Percentiles rank a stretch among this genome's conserved stretches.
Evolutionary conservation across 2,329 filamentous ascomycete species (phyloP).

Genomic region (Blumeria hordei): DNA sequence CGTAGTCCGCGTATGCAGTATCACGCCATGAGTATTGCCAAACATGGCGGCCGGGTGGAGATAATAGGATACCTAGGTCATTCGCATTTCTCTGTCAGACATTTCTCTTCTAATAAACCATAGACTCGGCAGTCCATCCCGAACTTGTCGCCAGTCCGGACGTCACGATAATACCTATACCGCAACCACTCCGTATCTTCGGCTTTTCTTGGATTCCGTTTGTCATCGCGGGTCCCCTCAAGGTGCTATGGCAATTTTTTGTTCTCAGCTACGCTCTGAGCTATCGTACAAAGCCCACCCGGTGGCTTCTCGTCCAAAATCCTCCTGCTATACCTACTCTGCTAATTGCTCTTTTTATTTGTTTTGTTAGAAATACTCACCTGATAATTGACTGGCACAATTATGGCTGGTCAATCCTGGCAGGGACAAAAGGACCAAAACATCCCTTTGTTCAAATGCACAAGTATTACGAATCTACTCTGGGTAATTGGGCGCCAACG

Average conservation of each 20-base stretch:
- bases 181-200: slow-evolving; percentile 39
- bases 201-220: slow-evolving; percentile 52
- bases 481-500: slow-evolving; percentile 41
- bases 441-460: slow-evolving; percentile 63
- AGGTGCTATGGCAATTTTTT: slow-evolving; percentile 62
- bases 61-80: slow-evolving; percentile 71
- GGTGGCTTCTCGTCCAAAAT: slow-evolving; percentile 84
- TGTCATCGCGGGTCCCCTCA: slow-evolving; percentile 53
- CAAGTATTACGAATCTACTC: slow-evolving; percentile 48
- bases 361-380: slow-evolving; percentile 52
- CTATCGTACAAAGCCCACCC: slow-evolving; percentile 47
- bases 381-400: slow-evolving; percentile 97
- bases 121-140: slow-evolving; percentile 61
- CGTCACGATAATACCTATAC: slow-evolving; percentile 48
- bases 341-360: slow-evolving; percentile 46
- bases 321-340: slow-evolving; percentile 88
- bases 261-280: slow-evolving; percentile 47
- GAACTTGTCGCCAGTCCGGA: slow-evolving; percentile 43
- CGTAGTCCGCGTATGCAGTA: slow-evolving; percentile 97
- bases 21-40: slow-evolving; percentile 78
- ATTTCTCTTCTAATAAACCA: slow-evolving; percentile 3
- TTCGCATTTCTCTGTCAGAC: not conserved
- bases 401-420: slow-evolving; percentile 87
- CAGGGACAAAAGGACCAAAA: slow-evolving; percentile 25
- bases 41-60: slow-evolving; percentile 55